Base-by-base conservation (phyloP, 1,284 basidiomycete genomes). In the Tilletia horrida region DNA sequence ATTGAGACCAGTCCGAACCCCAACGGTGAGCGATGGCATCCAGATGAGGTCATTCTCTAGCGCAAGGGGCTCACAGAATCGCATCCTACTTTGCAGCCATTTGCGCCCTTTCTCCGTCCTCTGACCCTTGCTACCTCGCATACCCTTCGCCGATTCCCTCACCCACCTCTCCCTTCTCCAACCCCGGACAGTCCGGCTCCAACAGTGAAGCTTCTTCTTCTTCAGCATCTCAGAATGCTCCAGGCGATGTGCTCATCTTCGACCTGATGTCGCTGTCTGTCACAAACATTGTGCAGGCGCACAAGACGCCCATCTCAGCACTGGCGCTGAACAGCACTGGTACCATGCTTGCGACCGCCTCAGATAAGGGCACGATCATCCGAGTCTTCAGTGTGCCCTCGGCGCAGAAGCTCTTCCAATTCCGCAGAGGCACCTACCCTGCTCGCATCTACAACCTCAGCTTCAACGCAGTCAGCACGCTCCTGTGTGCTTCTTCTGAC, bases 1-100 rank as follows among this genome's bases (percentile, higher is more conserved):
- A 95, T 98, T 67, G 96, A 98, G 85, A 98, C 95, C 0, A 90
- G 91, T 16, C 88, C 92, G 0, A 98, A 98, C 82, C 92, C 94
- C 1, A 90, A 95, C 81, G 93, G 92, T 92, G 65, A 70, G 71
- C 48, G 35, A 40, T 11, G 11, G 35, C 11, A 4, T 40, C 11
- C 35, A 40, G 8, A 29, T 7, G 7, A 35, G 23, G 8, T 44
- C 25, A 45, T 7, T 6, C 14, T n/a, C n/a, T n/a, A n/a, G n/a
- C 21, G 62, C 25, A 11, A 59, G 18, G 25, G 14, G 25, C 35
- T 40, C 35, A 40, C 35, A 11, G 4, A 40, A 4, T 40, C 35
- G 11, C 11, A 40, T 11, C 4, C 43, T 21, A 13, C 3, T 42
- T 23, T 57, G 14, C 76, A 94, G 93, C 93, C 27, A 93, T 98